Evolutionary conservation across 1,284 basidiomycete species (phyloP).

Genomic region (Sanghuangporus sanghuang): DNA sequence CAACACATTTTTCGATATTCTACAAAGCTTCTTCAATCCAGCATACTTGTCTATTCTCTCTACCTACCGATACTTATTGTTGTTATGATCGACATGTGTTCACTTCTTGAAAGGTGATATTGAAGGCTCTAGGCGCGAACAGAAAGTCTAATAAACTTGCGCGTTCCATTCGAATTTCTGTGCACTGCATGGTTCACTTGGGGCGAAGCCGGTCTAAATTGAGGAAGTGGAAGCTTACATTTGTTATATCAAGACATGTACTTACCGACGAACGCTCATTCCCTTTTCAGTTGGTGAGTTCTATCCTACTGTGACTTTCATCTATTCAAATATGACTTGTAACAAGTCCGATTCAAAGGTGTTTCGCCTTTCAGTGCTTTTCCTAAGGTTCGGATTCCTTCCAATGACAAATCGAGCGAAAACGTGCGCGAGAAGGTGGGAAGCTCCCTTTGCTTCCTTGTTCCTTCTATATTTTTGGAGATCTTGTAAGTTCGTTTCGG

Average conservation of each 20-base stretch:
- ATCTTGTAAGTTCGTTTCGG: background rate
- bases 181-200: background rate
- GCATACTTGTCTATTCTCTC: background rate
- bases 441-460: background rate
- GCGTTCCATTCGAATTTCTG: background rate
- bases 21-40: too few species aligned
- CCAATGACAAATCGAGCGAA: background rate
- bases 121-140: background rate
- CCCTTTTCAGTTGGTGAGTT: background rate
- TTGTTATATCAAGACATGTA: background rate
- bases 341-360: background rate
- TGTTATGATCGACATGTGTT: background rate
- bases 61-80: background rate
- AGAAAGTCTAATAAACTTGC: background rate
- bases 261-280: background rate
- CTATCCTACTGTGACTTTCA: background rate
- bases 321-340: background rate
- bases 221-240: background rate
- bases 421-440: background rate
- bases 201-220: background rate
- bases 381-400: background rate
- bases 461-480: background rate
- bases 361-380: background rate
- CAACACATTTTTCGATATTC: too few species aligned
- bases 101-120: background rate